Conservation (phyloP, 257 asterid species). For the Scutellaria baicalensis region DNA sequence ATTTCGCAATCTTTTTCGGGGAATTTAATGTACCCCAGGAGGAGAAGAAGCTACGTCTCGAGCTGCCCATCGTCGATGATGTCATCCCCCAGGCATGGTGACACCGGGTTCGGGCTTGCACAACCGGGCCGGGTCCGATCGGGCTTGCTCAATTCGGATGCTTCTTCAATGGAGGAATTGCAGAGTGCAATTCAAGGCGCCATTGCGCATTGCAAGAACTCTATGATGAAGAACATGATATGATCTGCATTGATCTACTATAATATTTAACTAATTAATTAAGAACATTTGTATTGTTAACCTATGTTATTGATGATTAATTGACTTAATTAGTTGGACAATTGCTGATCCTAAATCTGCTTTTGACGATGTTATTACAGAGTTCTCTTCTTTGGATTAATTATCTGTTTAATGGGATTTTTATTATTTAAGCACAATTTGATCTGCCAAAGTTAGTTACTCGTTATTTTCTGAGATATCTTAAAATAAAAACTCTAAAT, state of each 20-base stretch:
- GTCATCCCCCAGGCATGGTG: conserved; percentile 66
- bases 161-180: conserved; percentile 82
- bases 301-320: conserved; percentile 1
- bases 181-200: conserved; percentile 90
- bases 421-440: background rate
- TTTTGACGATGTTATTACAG: background rate
- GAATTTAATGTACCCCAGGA: conserved; percentile 49
- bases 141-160: conserved; percentile 11
- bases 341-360: background rate
- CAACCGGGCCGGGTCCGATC: conserved; percentile 24
- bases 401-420: background rate
- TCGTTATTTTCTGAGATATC: too few species aligned
- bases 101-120: conserved; percentile 21
- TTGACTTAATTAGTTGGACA: background rate
- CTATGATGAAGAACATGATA: conserved; percentile 40
- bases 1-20: conserved; percentile 60
- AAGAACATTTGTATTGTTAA: conserved; percentile 4
- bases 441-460: background rate
- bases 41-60: conserved; percentile 39
- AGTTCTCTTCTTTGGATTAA: background rate
- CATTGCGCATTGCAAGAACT: conserved; percentile 83
- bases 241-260: conserved; percentile 22
- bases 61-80: conserved; percentile 89
- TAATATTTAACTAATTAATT: conserved; percentile 24
- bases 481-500: too few species aligned